phyloP scores from a whole-genome alignment of 2,329 filamentous ascomycete genomes.

The Colletotrichum chrysophilum region DNA sequence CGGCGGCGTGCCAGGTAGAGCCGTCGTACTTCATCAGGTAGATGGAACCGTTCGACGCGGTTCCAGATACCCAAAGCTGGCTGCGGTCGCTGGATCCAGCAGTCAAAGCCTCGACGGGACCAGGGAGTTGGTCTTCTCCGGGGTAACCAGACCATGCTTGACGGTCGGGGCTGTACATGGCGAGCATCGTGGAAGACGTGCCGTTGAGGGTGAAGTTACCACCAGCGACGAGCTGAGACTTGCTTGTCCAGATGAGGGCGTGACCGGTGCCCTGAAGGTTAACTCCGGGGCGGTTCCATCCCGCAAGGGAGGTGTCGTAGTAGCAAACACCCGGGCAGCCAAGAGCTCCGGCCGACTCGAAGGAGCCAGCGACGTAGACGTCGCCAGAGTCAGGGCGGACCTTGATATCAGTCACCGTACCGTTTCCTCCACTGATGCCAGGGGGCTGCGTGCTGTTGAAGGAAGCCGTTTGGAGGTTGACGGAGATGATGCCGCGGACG shows the following conservation, averaged over 20 bases:
- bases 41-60: conserved; percentile 62
- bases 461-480: conserved; percentile 70
- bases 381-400: conserved; percentile 73
- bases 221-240: conserved; percentile 75
- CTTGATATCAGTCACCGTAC: conserved; percentile 78
- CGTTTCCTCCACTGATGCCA: conserved; percentile 71
- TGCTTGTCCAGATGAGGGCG: conserved; percentile 76
- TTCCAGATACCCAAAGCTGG: conserved; percentile 84
- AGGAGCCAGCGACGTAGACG: conserved; percentile 86
- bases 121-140: conserved; percentile 72
- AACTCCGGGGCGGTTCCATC: conserved; percentile 83
- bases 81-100: conserved; percentile 74
- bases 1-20: conserved; percentile 70
- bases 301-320: conserved; percentile 71
- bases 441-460: conserved; percentile 75
- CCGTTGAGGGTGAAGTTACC: conserved; percentile 76
- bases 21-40: conserved; percentile 88
- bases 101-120: conserved; percentile 78
- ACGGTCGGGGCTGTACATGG: conserved; percentile 72
- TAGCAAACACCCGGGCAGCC: conserved; percentile 83
- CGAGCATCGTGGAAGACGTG: conserved; percentile 67
- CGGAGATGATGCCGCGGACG: conserved; percentile 79
- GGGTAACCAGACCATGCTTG: conserved; percentile 70
- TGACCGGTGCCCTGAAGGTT: conserved; percentile 74
- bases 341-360: conserved; percentile 81